Base-by-base conservation (phyloP, 768 basidiomycete genomes). In the Termitomyces sp. region DNA sequence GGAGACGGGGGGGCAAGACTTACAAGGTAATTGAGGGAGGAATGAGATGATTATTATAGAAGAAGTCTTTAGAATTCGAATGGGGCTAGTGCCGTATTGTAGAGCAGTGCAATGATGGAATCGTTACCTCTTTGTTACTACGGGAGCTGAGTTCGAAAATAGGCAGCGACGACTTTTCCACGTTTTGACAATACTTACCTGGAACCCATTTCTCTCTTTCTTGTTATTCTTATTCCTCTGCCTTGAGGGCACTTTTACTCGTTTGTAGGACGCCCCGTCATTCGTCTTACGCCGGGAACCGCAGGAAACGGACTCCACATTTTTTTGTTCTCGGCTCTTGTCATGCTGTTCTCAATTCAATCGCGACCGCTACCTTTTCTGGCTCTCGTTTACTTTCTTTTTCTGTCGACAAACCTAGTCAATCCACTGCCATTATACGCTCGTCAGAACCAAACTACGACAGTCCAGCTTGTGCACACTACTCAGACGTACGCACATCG, bases 21-120 rank as follows among this genome's bases (percentile, higher is more conserved):
- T 98, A 98, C 80, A 95, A 94, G 73, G 77, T 81, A 9, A 85
- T 98, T 2, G 91, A 93, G 64, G 84, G 86, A 22, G 86, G 83
- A 34, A 84, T 87, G 84, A 71, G 73, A 59, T 74, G 63, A 64
- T 16, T 10, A 26, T 9, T 44, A n/a, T 28, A 24, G 29, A 48
- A 18, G 26, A 5, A 16, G 16, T 41, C 18, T 29, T n/a, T n/a
- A n/a, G n/a, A n/a, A n/a, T n/a, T n/a, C n/a, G n/a, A n/a, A n/a
- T n/a, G n/a, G n/a, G n/a, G n/a, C n/a, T n/a, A n/a, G n/a, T n/a
- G n/a, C n/a, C n/a, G n/a, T n/a, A n/a, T n/a, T n/a, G n/a, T n/a
- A n/a, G n/a, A n/a, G n/a, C n/a, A n/a, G n/a, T n/a, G n/a, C n/a
- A n/a, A n/a, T 62, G 57, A 58, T 62, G 56, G 39, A 20, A 16